phyloP scores from a whole-genome alignment of 495 filamentous ascomycete genomes.

The Sabuloglossum arenarium region DNA sequence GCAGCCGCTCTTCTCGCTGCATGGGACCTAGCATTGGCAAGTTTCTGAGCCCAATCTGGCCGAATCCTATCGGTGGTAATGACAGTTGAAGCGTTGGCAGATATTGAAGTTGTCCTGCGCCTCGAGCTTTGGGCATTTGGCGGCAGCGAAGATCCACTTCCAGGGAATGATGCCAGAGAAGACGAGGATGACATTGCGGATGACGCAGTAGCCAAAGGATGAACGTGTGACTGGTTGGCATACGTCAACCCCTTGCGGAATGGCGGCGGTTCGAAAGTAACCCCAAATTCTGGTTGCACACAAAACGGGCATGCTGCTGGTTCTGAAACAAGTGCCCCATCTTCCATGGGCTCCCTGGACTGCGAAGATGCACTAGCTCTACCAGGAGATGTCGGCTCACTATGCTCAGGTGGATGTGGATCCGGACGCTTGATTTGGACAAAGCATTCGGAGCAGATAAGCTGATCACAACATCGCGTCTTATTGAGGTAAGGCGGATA shows the following conservation, averaged over 20 bases:
- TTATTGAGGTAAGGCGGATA: slow-evolving; percentile 94
- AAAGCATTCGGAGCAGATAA: slow-evolving; percentile 97
- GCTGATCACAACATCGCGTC: slow-evolving; percentile 87
- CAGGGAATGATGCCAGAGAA: slow-evolving; percentile 32
- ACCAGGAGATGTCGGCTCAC: slow-evolving; percentile 15
- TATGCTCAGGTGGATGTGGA: slow-evolving; percentile 88
- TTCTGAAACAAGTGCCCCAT: slow-evolving; percentile 63
- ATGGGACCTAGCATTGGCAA: slow-evolving; percentile 66
- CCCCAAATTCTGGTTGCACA: slow-evolving; percentile 81
- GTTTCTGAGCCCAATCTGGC: slow-evolving; percentile 85
- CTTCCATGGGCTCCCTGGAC: slow-evolving; percentile 27
- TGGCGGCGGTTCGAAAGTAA: slow-evolving; percentile 73
- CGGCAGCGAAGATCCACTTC: slow-evolving; percentile 22
- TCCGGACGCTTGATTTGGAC: slow-evolving; percentile 96
- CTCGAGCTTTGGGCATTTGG: slow-evolving; percentile 15
- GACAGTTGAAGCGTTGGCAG: slow-evolving; percentile 56
- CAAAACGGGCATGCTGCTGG: slow-evolving; percentile 92
- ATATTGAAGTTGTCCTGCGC: slow-evolving; percentile 59
- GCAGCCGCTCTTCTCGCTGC: slow-evolving; percentile 73
- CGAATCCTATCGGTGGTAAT: slow-evolving; percentile 82
- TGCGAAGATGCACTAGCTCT: slow-evolving; percentile 4
- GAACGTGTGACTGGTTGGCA: slow-evolving; percentile 23
- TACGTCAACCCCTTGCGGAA: slow-evolving; percentile 75
- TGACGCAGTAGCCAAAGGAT: slow-evolving; percentile 24
- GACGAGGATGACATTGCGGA: slow-evolving; percentile 58